Base-by-base conservation (phyloP, 192 early-diverging fungal genomes). In the Coemansia sp. region DNA sequence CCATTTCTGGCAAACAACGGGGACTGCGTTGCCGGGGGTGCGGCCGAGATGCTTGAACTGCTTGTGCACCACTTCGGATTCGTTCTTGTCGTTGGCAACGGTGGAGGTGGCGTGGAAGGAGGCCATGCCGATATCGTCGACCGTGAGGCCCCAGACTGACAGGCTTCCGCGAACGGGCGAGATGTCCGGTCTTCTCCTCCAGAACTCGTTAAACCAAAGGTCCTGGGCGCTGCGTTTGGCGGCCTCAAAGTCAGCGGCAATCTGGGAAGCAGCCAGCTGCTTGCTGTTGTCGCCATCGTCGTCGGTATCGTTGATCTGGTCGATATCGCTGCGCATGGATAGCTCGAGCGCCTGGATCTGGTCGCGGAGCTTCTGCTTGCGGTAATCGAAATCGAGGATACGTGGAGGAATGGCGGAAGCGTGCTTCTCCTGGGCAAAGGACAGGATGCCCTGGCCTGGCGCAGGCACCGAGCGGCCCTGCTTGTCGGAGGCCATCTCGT, bases 91-190 rank as follows among this genome's bases (percentile, higher is more conserved):
- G 83, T 95, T 96, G 48, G 94, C 94, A 79, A 92, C 91, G 63
- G 94, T 96, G 56, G 90, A 90, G 19, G 94, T 96, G 59, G 93
- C 94, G 81, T 96, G 95, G 92, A 95, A 95, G 32, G 95, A 96
- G 16, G 91, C 91, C 48, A 94, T 89, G 57, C 91, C 89, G 75
- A 96, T 92, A 77, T 96, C 95, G 78, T 96, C 92, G 50, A 94
- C 85, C 43, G 88, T 94, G 63, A 96, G 79, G 50, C 94, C 94
- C 75, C 87, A 96, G 92, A 91, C 53, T 94, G 79, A 58, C 92
- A 97, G 84, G 38, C 91, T 92, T 68, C 93, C 95, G 56, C 94
- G 93, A 43, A 97, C 73, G 49, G 95, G 91, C 26, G 93, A 79
- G 68, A 96, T 95, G 56, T 77, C 68, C n/a, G 89, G 70, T 68